These are phyloP conservation scores for Marasmius fiardii DNA, from an alignment of 1,284 basidiomycete genomes.

Conservation along the genomic window DNA sequence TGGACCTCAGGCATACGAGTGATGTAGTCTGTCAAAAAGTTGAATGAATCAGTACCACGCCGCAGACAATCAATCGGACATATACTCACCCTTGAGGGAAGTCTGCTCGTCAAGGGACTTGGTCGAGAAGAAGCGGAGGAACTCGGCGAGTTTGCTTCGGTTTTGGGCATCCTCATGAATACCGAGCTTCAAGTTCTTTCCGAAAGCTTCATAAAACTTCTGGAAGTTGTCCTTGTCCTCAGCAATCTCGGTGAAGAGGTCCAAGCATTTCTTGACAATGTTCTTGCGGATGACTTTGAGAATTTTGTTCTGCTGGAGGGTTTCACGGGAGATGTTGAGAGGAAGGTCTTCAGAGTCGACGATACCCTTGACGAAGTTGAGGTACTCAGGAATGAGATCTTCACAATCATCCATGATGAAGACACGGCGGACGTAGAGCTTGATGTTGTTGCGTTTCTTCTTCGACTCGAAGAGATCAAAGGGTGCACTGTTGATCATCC, in stretches of 20 bases:
- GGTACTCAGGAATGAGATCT: slow-evolving; percentile 99
- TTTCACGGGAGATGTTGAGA: slow-evolving; percentile 99
- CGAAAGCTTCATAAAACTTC: slow-evolving; percentile 97
- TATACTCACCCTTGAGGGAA: slow-evolving; percentile 82
- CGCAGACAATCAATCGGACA: background rate
- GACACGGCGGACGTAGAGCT: slow-evolving; percentile 99
- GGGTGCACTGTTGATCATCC: slow-evolving; percentile 62
- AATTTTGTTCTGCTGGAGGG: slow-evolving; percentile 99
- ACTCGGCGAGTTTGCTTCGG: slow-evolving; percentile 99
- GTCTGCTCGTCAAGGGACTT: slow-evolving; percentile 92
- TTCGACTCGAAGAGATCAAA: slow-evolving; percentile 99
- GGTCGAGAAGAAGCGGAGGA: slow-evolving; percentile 98
- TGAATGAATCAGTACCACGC: slow-evolving; percentile 10
- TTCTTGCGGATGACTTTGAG: slow-evolving; percentile 99
- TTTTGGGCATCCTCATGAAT: slow-evolving; percentile 99
- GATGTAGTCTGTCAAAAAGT: slow-evolving; percentile 79
- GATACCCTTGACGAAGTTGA: slow-evolving; percentile 99
- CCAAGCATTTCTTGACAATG: slow-evolving; percentile 98
- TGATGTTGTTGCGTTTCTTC: slow-evolving; percentile 99
- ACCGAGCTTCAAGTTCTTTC: slow-evolving; percentile 98
- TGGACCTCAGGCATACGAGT: slow-evolving; percentile 99
- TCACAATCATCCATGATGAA: slow-evolving; percentile 99
- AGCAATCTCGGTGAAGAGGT: slow-evolving; percentile 93
- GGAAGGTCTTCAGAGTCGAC: slow-evolving; percentile 99
- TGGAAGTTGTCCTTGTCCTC: slow-evolving; percentile 99